Percentiles rank a stretch among this genome's conserved stretches.
These are phyloP conservation scores for Xylaria polymorpha DNA, from an alignment of 2,329 filamentous ascomycete species.

Conservation along the genomic window DNA sequence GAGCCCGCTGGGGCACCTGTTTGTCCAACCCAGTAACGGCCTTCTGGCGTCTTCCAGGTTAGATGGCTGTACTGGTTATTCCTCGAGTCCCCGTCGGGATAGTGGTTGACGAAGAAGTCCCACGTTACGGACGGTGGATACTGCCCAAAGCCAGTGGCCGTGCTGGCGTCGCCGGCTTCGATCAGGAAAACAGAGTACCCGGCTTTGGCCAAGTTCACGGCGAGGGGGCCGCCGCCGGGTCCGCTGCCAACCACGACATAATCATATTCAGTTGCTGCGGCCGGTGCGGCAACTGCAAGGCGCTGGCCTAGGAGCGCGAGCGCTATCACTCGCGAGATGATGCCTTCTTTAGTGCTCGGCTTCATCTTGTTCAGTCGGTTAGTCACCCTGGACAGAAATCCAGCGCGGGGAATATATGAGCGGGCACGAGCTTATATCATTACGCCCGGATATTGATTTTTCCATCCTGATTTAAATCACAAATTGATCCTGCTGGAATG, in stretches of 20 bases:
- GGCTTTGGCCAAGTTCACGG: constrained; percentile 62
- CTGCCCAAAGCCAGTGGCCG: constrained; percentile 53
- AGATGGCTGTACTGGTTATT: constrained; percentile 52
- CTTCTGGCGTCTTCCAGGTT: constrained; percentile 39
- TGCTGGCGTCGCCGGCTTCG: constrained; percentile 63
- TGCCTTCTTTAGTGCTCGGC: constrained; percentile 15
- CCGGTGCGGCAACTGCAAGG: constrained; percentile 14
- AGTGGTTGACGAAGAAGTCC: constrained; percentile 68
- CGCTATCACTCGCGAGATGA: constrained; percentile 17
- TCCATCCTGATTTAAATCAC: constrained; percentile 13
- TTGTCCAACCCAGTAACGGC: constrained; percentile 34
- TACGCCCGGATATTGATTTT: constrained; percentile 12
- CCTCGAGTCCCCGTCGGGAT: constrained; percentile 59
- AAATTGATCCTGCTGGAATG: constrained; percentile 6
- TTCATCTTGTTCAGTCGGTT: constrained; percentile 22
- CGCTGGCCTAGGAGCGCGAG: constrained; percentile 11
- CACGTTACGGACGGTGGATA: constrained; percentile 56
- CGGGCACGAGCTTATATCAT: constrained; percentile 27
- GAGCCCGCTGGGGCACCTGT: constrained; percentile 43
- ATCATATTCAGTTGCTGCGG: constrained; percentile 33
- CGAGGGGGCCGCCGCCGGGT: constrained; percentile 62
- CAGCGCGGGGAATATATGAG: not conserved
- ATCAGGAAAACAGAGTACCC: constrained; percentile 64
- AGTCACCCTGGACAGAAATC: not conserved
- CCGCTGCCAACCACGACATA: constrained; percentile 61